phyloP scores from a whole-genome alignment of 768 basidiomycete species.

The Tulasnella sp. region DNA sequence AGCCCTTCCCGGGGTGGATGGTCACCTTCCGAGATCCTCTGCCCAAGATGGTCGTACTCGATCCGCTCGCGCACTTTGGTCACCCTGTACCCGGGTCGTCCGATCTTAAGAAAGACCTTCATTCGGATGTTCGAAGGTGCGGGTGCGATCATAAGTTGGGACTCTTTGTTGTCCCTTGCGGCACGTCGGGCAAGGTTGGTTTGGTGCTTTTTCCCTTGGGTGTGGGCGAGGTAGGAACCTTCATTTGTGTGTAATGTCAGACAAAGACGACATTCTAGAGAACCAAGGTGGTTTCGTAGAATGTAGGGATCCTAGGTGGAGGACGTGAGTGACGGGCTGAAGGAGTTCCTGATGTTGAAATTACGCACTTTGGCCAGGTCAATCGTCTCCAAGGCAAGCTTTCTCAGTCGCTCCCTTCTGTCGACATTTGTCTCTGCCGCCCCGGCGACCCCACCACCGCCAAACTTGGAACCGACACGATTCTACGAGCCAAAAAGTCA shows the following conservation, averaged over 20 bases:
- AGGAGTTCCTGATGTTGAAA: neutral
- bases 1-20: slow-evolving; percentile 81
- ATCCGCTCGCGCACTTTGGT: slow-evolving; percentile 84
- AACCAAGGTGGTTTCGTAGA: slow-evolving; percentile 95
- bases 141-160: slow-evolving; percentile 78
- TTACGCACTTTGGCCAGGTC: slow-evolving; percentile 81
- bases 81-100: slow-evolving; percentile 86
- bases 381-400: slow-evolving; percentile 93
- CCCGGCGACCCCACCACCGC: slow-evolving; percentile 91
- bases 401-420: slow-evolving; percentile 82
- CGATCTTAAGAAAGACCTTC: slow-evolving; percentile 96
- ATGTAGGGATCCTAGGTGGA: slow-evolving; percentile 81
- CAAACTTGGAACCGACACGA: slow-evolving; percentile 91
- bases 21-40: slow-evolving; percentile 29
- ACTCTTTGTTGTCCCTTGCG: slow-evolving; percentile 93
- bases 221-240: slow-evolving; percentile 96
- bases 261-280: slow-evolving; percentile 95
- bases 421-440: slow-evolving; percentile 93
- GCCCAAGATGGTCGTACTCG: slow-evolving; percentile 19
- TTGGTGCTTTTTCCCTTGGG: slow-evolving; percentile 99
- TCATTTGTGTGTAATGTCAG: slow-evolving; percentile 98
- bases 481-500: slow-evolving; percentile 39
- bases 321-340: neutral
- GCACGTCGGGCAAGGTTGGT: slow-evolving; percentile 95
- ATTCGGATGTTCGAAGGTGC: slow-evolving; percentile 66